Conservation (phyloP, 441 rosid species). For the Hura crepitans region DNA sequence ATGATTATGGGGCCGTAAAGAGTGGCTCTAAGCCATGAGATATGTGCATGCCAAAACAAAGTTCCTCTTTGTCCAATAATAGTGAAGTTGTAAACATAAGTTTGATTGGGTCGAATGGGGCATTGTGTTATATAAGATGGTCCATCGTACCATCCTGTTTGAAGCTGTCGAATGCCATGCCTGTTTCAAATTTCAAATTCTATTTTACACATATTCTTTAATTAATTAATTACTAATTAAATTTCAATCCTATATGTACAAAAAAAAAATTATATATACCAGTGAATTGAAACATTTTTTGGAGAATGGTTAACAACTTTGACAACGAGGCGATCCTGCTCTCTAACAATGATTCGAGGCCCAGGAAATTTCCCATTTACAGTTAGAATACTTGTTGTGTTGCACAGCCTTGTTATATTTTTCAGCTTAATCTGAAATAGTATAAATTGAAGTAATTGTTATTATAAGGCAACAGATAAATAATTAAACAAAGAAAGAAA, state of each 20-base stretch:
- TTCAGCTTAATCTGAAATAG: slow-evolving; percentile 34
- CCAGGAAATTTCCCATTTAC: slow-evolving; percentile 51
- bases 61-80: slow-evolving; percentile 66
- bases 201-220: background rate
- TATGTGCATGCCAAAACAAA: slow-evolving; percentile 61
- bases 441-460: background rate
- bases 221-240: no score
- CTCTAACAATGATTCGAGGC: slow-evolving; percentile 39
- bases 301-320: slow-evolving; percentile 39
- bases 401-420: slow-evolving; percentile 44
- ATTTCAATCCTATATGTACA: no score
- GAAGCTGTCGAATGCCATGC: slow-evolving; percentile 60
- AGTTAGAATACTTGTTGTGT: slow-evolving; percentile 35
- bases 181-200: background rate
- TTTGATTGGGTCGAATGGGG: slow-evolving; percentile 54
- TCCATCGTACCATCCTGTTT: slow-evolving; percentile 69
- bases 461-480: no score
- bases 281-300: slow-evolving; percentile 41
- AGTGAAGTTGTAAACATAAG: slow-evolving; percentile 57
- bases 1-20: slow-evolving; percentile 55
- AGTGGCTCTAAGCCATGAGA: slow-evolving; percentile 57
- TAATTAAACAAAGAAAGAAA: background rate
- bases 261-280: slow-evolving; percentile 34
- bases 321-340: slow-evolving; percentile 41
- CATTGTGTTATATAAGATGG: slow-evolving; percentile 63